phyloP scores from a whole-genome alignment of 1,284 basidiomycete genomes.

The Rhodotorula mucilaginosa region DNA sequence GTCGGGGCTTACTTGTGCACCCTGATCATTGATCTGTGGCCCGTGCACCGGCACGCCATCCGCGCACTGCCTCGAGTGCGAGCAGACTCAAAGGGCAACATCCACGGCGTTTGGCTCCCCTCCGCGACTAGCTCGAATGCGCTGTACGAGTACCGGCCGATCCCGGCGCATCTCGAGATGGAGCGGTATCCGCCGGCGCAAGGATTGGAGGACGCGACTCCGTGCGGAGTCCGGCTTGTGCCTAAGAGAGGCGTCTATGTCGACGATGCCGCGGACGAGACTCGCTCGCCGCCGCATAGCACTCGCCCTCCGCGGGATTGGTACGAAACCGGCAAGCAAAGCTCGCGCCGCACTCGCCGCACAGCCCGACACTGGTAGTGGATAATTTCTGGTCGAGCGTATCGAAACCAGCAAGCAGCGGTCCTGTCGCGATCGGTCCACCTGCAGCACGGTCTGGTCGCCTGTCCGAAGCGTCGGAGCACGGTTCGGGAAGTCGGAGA shows the following conservation, averaged over 20 bases:
- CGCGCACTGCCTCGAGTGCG: not conserved
- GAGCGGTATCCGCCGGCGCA: not conserved
- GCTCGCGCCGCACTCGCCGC: not conserved
- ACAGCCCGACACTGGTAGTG: no score
- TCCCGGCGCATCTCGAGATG: not conserved
- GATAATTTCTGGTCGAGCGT: no score
- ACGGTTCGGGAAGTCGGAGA: no score
- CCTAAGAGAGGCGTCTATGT: not conserved
- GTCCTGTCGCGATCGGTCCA: no score
- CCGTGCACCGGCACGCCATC: not conserved
- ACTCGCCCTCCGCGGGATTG: not conserved
- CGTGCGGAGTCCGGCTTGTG: not conserved
- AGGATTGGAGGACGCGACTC: not conserved
- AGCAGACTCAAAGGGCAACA: constrained; percentile 1
- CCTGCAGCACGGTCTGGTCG: no score
- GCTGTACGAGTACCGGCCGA: not conserved
- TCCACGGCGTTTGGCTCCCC: constrained; percentile 1
- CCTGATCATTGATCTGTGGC: constrained; percentile 30
- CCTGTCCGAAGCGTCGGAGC: no score
- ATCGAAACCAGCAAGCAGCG: no score
- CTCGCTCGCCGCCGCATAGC: no score
- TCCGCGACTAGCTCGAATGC: not conserved
- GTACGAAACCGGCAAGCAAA: not conserved
- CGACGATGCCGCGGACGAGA: no score
- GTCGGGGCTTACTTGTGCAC: constrained; percentile 10